Evolutionary conservation across 768 basidiomycete species (phyloP).

Genomic region (Aureoboletus auriporus): DNA sequence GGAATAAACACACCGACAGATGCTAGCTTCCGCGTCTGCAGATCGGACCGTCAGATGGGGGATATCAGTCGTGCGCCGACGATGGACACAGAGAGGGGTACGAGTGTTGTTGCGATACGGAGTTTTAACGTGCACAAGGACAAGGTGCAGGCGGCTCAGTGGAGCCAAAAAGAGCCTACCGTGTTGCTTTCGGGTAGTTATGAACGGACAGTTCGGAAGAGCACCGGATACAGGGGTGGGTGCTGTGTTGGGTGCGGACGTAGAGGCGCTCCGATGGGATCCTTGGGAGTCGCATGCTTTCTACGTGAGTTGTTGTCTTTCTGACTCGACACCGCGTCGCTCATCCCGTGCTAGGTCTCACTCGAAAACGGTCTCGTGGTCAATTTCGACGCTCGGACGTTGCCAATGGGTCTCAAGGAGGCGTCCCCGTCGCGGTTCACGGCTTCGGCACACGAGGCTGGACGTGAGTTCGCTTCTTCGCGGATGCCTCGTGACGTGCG

Average conservation of each 20-base stretch:
- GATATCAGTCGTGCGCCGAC: conserved; percentile 75
- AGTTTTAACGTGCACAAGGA: conserved; percentile 86
- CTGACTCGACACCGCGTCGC: neutral
- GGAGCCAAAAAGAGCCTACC: conserved; percentile 86
- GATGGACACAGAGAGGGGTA: conserved; percentile 43
- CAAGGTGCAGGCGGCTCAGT: conserved; percentile 94
- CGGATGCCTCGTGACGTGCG: conserved; percentile 91
- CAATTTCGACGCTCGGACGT: conserved; percentile 84
- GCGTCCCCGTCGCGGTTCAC: conserved; percentile 80
- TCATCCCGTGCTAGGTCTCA: conserved; percentile 60
- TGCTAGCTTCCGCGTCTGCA: conserved; percentile 88
- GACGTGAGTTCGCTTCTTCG: conserved; percentile 89
- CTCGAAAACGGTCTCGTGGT: conserved; percentile 93
- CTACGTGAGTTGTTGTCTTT: conserved; percentile 54
- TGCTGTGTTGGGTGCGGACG: conserved; percentile 85
- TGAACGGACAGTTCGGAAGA: conserved; percentile 89
- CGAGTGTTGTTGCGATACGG: conserved; percentile 57
- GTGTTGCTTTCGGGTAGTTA: conserved; percentile 92
- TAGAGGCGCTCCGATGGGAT: conserved; percentile 94
- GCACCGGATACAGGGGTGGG: conserved; percentile 80
- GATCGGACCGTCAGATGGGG: conserved; percentile 96
- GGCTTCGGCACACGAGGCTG: conserved; percentile 84
- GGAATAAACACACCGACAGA: conserved; percentile 90
- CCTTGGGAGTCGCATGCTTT: conserved; percentile 88
- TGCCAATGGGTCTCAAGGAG: conserved; percentile 62